Conservation (phyloP, 768 basidiomycete genomes). For the Naganishia antarctica region DNA sequence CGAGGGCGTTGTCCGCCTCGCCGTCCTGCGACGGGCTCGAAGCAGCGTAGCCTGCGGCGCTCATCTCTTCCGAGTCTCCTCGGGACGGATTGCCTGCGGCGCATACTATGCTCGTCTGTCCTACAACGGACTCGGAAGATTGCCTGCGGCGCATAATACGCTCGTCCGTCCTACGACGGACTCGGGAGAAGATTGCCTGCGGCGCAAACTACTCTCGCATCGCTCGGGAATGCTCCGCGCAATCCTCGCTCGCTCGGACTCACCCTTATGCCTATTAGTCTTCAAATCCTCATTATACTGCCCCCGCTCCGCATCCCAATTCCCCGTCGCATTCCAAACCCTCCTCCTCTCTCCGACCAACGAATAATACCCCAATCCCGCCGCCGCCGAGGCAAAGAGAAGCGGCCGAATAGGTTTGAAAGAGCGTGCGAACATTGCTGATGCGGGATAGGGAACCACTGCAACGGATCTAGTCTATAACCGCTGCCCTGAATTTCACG, state of each 20-base stretch:
- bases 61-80: no score
- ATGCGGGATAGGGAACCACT: background rate
- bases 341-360: conserved; percentile 12
- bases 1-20: no score
- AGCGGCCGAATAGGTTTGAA: conserved; percentile 7
- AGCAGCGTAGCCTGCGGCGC: background rate
- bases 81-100: no score
- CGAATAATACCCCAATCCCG: background rate
- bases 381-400: conserved; percentile 7
- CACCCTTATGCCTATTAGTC: conserved; percentile 29
- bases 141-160: background rate
- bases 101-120: background rate
- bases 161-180: conserved; percentile 1
- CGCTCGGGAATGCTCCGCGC: background rate
- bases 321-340: conserved; percentile 26
- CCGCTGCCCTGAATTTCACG: no score
- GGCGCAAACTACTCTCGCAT: background rate
- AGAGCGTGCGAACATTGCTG: conserved; percentile 16
- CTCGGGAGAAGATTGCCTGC: no score
- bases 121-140: background rate
- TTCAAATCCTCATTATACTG: conserved; percentile 31
- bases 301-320: conserved; percentile 12
- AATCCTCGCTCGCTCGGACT: background rate
- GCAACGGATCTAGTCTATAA: no score
- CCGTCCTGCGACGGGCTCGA: background rate